These are phyloP conservation scores for Piper longum DNA, from an alignment of 164 flowering plant species.

Conservation along the genomic window DNA sequence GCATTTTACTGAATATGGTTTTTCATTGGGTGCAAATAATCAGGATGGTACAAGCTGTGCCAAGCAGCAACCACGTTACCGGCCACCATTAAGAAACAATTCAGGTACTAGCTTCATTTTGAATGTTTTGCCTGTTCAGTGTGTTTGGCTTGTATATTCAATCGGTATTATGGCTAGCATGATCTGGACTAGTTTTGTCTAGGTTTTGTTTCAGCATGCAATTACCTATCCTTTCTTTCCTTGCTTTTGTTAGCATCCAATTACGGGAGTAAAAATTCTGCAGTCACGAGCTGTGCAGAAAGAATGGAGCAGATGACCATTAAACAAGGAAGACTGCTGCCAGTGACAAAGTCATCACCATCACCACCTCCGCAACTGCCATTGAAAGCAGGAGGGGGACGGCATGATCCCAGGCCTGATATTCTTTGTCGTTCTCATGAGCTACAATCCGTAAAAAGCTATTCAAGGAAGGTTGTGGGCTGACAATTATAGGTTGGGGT, in stretches of 20 bases:
- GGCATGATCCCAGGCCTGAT: conserved; percentile 11
- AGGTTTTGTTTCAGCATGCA: not conserved
- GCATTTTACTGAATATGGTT: not conserved
- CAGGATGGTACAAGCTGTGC: conserved; percentile 26
- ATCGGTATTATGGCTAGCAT: too few species aligned
- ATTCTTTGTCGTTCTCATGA: conserved; percentile 35
- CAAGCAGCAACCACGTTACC: conserved; percentile 46
- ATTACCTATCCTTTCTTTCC: not conserved
- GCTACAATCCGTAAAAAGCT: conserved; percentile 30
- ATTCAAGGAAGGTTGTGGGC: conserved; percentile 52
- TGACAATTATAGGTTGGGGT: conserved; percentile 8
- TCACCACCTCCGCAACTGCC: not conserved
- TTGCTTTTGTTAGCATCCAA: not conserved
- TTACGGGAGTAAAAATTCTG: not conserved
- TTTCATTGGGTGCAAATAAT: conserved; percentile 8
- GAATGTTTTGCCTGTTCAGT: too few species aligned
- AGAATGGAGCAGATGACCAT: conserved; percentile 42
- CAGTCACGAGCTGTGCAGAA: conserved; percentile 17
- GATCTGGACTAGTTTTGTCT: too few species aligned
- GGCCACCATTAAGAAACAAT: conserved; percentile 27
- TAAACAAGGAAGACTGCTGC: conserved; percentile 5
- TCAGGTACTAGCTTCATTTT: not conserved
- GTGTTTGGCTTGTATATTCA: not conserved
- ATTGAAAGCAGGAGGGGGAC: conserved; percentile 14
- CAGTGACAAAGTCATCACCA: conserved; percentile 4